Percentiles rank a stretch among this genome's conserved stretches.
Evolutionary conservation across 768 basidiomycete genomes (phyloP).

Genomic region (Rhizopogon vesiculosus): DNA sequence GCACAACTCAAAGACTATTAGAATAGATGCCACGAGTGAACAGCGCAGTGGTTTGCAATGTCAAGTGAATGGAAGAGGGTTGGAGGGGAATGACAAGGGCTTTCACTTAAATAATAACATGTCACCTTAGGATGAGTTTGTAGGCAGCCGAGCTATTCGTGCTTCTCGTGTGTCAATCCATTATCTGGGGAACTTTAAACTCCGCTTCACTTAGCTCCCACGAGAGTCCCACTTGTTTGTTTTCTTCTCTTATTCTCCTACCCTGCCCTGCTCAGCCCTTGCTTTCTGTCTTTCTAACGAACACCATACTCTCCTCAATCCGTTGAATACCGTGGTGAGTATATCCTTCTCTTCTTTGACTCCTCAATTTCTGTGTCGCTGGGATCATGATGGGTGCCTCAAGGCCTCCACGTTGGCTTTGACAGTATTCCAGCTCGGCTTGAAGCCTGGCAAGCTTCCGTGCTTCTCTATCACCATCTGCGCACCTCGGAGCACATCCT

Average conservation of each 20-base stretch:
- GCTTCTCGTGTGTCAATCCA: constrained; percentile 6
- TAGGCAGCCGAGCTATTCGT: background rate
- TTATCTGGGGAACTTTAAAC: constrained; percentile 35
- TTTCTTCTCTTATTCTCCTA: constrained; percentile 32
- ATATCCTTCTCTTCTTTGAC: background rate
- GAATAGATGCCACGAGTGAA: too few relatives aligned
- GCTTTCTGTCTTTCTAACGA: constrained; percentile 13
- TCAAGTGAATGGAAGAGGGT: background rate
- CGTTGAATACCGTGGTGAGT: constrained; percentile 22
- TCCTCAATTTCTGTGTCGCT: constrained; percentile 4
- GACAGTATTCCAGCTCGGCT: constrained; percentile 5
- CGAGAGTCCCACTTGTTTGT: constrained; percentile 42
- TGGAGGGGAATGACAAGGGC: too few relatives aligned
- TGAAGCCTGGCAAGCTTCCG: background rate
- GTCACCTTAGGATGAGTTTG: background rate
- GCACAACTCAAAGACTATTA: too few relatives aligned
- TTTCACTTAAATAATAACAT: too few relatives aligned
- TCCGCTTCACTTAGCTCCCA: constrained; percentile 36
- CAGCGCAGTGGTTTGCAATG: background rate
- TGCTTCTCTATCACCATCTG: constrained; percentile 3
- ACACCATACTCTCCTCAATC: constrained; percentile 4
- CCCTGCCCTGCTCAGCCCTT: constrained; percentile 23
- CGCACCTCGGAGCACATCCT: background rate
- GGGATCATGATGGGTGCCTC: constrained; percentile 17
- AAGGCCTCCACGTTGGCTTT: constrained; percentile 24